These are phyloP conservation scores for Solidago caesia DNA, from an alignment of 129 eudicot species.

Conservation along the genomic window DNA sequence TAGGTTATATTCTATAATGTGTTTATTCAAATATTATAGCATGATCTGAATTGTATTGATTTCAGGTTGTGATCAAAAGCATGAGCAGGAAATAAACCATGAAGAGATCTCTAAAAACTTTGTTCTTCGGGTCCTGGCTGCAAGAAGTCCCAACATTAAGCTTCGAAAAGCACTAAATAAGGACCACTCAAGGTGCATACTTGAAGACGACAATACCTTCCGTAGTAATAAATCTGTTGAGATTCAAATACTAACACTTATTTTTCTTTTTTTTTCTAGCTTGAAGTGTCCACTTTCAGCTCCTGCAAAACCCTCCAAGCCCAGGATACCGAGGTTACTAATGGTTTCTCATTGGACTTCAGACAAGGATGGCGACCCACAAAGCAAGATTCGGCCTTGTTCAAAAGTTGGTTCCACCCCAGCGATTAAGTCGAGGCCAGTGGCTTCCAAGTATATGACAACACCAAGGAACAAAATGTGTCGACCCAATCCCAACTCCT, in stretches of 20 bases:
- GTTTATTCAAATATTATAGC: neutral
- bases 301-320: conserved; percentile 83
- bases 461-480: conserved; percentile 76
- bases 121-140: conserved; percentile 94
- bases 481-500: conserved; percentile 47
- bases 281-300: conserved; percentile 86
- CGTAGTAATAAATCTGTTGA: neutral
- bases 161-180: conserved; percentile 57
- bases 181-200: conserved; percentile 50
- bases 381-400: conserved; percentile 38
- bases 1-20: neutral
- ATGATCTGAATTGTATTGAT: conserved; percentile 21
- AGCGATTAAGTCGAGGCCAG: conserved; percentile 55
- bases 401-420: conserved; percentile 58
- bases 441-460: conserved; percentile 93
- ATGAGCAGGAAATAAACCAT: conserved; percentile 82
- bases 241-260: conserved; percentile 7
- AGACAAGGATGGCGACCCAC: conserved; percentile 43
- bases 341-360: conserved; percentile 52
- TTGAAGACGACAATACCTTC: conserved; percentile 13
- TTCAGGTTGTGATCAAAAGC: conserved; percentile 90
- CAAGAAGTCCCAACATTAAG: conserved; percentile 88
- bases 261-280: conserved; percentile 5
- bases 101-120: conserved; percentile 82
- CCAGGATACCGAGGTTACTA: conserved; percentile 62